Base-by-base conservation (phyloP, 2,329 filamentous ascomycete genomes). In the Aspergillus quadrilineatus region DNA sequence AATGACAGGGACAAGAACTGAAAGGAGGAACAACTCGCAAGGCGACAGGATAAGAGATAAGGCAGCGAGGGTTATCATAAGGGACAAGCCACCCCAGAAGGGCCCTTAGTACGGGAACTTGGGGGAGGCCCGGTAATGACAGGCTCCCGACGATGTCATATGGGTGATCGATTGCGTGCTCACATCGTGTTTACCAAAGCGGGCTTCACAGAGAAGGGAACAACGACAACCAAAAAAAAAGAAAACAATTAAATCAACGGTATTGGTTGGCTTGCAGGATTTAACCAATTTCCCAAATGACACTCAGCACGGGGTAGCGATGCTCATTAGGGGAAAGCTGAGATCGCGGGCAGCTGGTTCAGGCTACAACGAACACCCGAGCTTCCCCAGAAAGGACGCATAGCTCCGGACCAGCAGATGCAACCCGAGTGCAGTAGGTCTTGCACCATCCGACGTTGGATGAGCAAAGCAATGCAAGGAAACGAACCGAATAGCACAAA, bases 81-180 rank as follows among this genome's bases (percentile, higher is more conserved):
- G 61, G 49, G 46, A 37, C 29, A 60, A 9, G 30, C 8, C 17
- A 47, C 44, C 29, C 44, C 29, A 15, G 29, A 34, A 9, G 44
- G 26, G 17, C 1, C 26, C 42, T 28, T 45, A 58, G 22, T 43
- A 60, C 47, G 32, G 55, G 42, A 59, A 48, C 55, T 57, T 56
- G 58, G 60, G 61, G 63, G 64, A 63, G 57, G 62, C 51, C 60
- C 55, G 61, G 51, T 59, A 65, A 60, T 52, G 59, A 61, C 59
- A 63, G 63, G 65, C 50, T 57, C 32, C 57, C 60, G 62, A 66
- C 62, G 61, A 48, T 69, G 68, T 65, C 69, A 73, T 73, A 62
- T 65, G 59, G 61, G 61, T 65, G 62, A 63, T 61, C 60, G 67
- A 73, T 73, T 68, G 70, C 71, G 71, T 73, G 71, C 69, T 73